These are phyloP conservation scores for Metschnikowia reukaufii DNA, from an alignment of 805 yeast genomes.

Conservation along the genomic window DNA sequence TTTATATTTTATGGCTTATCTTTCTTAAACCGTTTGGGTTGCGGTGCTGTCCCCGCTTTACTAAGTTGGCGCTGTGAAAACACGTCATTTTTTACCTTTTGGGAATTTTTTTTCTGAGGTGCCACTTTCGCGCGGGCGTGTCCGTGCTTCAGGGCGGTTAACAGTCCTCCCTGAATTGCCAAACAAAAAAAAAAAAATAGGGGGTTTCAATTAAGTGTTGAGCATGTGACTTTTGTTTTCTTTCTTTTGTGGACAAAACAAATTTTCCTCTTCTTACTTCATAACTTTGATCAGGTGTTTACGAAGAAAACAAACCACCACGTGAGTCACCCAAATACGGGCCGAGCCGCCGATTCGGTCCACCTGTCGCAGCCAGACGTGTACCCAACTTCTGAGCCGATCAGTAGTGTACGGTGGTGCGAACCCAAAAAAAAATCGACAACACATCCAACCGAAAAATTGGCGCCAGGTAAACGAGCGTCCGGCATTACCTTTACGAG, in stretches of 20 bases:
- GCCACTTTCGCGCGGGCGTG: background rate
- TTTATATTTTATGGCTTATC: too few species aligned
- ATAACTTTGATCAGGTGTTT: too few species aligned
- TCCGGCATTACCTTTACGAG: slow-evolving; percentile 8
- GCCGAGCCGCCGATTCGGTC: too few species aligned
- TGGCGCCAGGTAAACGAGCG: slow-evolving; percentile 5
- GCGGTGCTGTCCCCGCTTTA: background rate
- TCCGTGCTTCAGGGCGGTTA: background rate
- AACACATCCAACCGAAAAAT: slow-evolving; percentile 1
- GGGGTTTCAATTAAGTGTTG: too few species aligned
- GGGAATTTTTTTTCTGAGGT: background rate
- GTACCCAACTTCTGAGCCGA: slow-evolving; percentile 11
- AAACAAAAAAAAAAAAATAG: too few species aligned
- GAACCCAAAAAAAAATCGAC: slow-evolving; percentile 16
- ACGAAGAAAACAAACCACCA: too few species aligned
- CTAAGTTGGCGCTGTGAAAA: background rate
- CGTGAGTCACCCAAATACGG: background rate
- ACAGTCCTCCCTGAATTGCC: background rate
- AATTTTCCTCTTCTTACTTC: too few species aligned
- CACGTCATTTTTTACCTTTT: background rate
- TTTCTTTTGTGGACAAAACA: too few species aligned
- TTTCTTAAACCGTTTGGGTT: background rate
- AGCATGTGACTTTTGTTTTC: too few species aligned
- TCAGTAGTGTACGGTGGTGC: slow-evolving; percentile 14
- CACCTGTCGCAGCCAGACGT: slow-evolving; percentile 1